These are phyloP conservation scores for Elasticomyces elasticus DNA, from an alignment of 495 filamentous ascomycete species.

Conservation along the genomic window DNA sequence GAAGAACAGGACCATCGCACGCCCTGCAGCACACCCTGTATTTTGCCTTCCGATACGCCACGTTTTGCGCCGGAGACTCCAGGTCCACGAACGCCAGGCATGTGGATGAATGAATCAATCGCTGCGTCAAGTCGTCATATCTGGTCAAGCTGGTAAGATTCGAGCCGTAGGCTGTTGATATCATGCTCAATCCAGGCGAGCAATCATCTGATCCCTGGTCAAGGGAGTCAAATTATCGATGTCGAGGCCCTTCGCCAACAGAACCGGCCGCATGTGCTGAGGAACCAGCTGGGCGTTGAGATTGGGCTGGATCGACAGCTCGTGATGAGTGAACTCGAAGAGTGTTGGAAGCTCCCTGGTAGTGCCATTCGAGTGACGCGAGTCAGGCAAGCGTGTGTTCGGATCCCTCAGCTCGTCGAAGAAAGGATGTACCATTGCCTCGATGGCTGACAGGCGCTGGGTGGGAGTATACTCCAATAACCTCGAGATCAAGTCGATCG, in stretches of 20 bases:
- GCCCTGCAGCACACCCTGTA: background rate
- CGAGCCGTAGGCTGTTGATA: background rate
- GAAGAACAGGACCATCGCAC: background rate
- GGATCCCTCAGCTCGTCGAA: slow-evolving; percentile 94
- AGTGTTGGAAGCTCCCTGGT: slow-evolving; percentile 73
- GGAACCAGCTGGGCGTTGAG: slow-evolving; percentile 84
- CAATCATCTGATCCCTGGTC: slow-evolving; percentile 91
- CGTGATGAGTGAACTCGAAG: slow-evolving; percentile 90
- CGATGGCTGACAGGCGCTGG: slow-evolving; percentile 82
- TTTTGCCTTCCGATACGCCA: background rate
- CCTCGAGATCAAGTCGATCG: slow-evolving; percentile 89
- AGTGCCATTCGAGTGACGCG: slow-evolving; percentile 68
- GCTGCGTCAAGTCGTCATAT: slow-evolving; percentile 18
- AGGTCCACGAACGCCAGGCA: slow-evolving; percentile 11
- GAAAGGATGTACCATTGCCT: slow-evolving; percentile 97
- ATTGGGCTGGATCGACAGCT: slow-evolving; percentile 85
- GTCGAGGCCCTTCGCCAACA: slow-evolving; percentile 72
- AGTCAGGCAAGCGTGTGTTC: slow-evolving; percentile 80
- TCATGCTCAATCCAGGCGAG: slow-evolving; percentile 92
- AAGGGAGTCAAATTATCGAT: slow-evolving; percentile 89
- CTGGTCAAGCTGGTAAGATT: background rate
- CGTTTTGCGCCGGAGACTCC: slow-evolving; percentile 7
- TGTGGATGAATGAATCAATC: slow-evolving; percentile 7
- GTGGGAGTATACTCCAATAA: slow-evolving; percentile 96
- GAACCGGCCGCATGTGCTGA: slow-evolving; percentile 60